Percentiles rank a stretch among this genome's conserved stretches.
Evolutionary conservation across 768 basidiomycete genomes (phyloP).

Genomic region (Pisolithus tinctorius): DNA sequence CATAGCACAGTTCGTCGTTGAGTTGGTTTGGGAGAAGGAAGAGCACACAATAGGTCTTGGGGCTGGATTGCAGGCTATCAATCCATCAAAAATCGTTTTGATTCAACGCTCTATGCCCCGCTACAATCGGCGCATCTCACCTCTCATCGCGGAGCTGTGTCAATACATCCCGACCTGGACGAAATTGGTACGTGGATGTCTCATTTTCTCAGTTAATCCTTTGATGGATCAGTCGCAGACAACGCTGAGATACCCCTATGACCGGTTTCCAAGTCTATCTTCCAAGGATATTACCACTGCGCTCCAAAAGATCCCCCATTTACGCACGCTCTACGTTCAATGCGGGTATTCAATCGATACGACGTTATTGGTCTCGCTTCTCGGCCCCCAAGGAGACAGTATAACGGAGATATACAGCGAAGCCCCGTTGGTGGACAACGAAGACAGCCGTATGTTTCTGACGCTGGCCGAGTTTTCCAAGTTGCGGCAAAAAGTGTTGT

Average conservation of each 20-base stretch:
- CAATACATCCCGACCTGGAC: neutral
- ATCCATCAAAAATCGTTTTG: neutral
- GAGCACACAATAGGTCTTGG: neutral
- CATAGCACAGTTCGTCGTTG: neutral
- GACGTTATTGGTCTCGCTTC: neutral
- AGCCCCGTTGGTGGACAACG: neutral
- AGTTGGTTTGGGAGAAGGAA: neutral
- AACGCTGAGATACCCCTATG: neutral
- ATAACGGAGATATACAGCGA: neutral
- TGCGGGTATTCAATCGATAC: neutral
- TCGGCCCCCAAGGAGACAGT: neutral
- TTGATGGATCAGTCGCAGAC: neutral
- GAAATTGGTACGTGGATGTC: neutral
- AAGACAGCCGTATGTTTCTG: neutral
- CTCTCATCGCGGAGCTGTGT: neutral
- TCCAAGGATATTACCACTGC: neutral
- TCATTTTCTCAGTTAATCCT: no score
- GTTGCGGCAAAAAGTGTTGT: neutral
- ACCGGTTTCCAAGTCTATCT: neutral
- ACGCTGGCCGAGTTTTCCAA: neutral
- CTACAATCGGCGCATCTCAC: neutral
- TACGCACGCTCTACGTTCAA: neutral
- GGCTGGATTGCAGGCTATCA: neutral
- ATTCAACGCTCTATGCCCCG: neutral
- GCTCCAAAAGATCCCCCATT: neutral